Evolutionary conservation across 1,284 basidiomycete genomes (phyloP), one percentile per base, ranked within the genome.

Genomic region (Golubevia pallescens): DNA sequence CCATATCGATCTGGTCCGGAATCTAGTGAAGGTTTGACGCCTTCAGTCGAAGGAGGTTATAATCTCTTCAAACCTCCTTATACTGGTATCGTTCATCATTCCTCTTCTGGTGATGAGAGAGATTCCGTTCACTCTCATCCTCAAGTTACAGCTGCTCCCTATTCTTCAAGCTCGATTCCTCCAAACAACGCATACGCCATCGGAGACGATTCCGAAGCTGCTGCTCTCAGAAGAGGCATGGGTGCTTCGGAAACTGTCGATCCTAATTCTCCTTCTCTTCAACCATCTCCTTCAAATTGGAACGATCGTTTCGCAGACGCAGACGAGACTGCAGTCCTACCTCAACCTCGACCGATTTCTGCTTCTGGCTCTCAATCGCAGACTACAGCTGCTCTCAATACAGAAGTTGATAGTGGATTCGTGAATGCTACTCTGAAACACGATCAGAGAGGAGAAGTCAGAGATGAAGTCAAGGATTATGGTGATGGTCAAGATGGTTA

Each of bases 31-130:
- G 42, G 64, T 24, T 65, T 75, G n/a, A 79, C 77, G 8, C 75
- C 77, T 2, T 78, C 76, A 3, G 77, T 79, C 3, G 77, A 79
- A 60, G 75, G 77, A 7, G 77, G 77, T 58, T 77, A 79, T 69
- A 79, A 79, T 52, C 68, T 79, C 24, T 78, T 70, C 71, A 79
- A 79, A 64, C 75, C 77, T 3, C 77, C 77, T 3, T 79, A 74
- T 57, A 55, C 48, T 16, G 58, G 67, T 52, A 48, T 48, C 42
- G 42, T 48, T 16, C 16, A 48, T 48, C 42, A 10, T 48, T 48
- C 42, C 16, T 48, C 42, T 48, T 48, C 42, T 48, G 42, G 42
- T 10, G 42, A 48, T 48, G 42, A 24, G 24, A 23, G 21, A 24
- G 61, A 57, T 19, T 23, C 28, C 61, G n/a, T 16, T 21, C 20